These are phyloP conservation scores for Nyctanthes arbortristis DNA, from an alignment of 257 asterid species.

Conservation along the genomic window DNA sequence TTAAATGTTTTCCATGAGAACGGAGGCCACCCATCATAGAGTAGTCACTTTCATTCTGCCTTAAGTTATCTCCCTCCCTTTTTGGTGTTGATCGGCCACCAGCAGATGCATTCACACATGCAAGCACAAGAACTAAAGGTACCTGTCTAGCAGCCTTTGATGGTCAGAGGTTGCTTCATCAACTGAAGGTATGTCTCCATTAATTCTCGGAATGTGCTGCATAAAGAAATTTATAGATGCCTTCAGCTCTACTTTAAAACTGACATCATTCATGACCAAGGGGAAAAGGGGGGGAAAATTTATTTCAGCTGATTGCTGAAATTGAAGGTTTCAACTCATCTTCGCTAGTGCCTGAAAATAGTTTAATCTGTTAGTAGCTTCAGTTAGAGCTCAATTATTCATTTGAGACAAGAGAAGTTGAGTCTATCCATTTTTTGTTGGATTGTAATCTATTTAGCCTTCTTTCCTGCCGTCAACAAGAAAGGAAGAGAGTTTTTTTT, in stretches of 20 bases:
- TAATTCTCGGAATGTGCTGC: constrained; percentile 93
- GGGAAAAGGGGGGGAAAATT: no score
- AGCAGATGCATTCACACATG: background rate
- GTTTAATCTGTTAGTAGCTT: no score
- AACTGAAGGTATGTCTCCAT: constrained; percentile 91
- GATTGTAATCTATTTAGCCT: no score
- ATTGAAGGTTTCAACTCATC: background rate
- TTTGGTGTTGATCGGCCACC: background rate
- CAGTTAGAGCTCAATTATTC: no score
- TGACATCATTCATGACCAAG: background rate
- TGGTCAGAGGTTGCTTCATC: constrained; percentile 96
- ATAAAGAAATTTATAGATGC: constrained; percentile 23
- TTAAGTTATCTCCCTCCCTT: background rate
- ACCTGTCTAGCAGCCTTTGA: constrained; percentile 96
- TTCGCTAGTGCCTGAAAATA: no score
- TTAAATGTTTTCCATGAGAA: background rate
- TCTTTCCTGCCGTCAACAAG: no score
- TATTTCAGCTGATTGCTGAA: background rate
- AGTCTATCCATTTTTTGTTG: no score
- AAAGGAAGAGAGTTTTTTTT: no score
- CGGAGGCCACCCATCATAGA: constrained; percentile 4
- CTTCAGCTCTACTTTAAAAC: background rate
- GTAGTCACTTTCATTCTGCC: background rate
- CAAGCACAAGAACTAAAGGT: constrained; percentile 17
- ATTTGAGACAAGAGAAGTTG: no score